A percentile compares a stretch with the other conserved stretches of the same genome.
These are phyloP conservation scores for Lachnellula occidentalis DNA, from an alignment of 2,329 filamentous ascomycete species.

Conservation along the genomic window DNA sequence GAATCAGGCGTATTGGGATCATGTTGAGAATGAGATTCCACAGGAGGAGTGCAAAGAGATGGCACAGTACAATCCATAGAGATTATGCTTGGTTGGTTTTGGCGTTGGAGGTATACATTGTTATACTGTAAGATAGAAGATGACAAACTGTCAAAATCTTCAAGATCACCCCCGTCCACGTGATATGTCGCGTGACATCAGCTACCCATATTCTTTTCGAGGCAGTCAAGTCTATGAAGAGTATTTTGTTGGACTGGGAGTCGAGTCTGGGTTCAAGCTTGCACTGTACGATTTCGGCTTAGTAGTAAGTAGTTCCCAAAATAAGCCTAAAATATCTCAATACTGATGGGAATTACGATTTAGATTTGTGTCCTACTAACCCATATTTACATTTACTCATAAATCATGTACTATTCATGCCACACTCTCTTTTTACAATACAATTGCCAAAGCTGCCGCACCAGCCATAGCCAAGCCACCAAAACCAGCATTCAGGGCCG, in stretches of 20 bases:
- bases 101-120: not conserved
- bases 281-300: too few species aligned
- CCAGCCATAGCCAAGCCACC: constrained; percentile 8
- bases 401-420: not conserved
- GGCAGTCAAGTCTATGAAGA: too few species aligned
- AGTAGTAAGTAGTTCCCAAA: too few species aligned
- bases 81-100: not conserved
- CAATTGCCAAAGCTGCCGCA: constrained; percentile 3
- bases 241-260: too few species aligned
- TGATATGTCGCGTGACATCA: too few species aligned
- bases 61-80: constrained; percentile 21
- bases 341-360: too few species aligned
- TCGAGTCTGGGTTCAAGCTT: too few species aligned
- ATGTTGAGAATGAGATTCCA: constrained; percentile 19
- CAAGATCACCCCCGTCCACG: not conserved
- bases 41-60: constrained; percentile 25
- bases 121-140: not conserved
- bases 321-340: too few species aligned
- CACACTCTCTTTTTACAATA: constrained; percentile 3
- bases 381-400: not conserved
- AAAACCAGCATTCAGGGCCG: not conserved
- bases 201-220: too few species aligned
- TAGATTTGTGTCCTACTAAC: not conserved
- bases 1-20: constrained; percentile 22
- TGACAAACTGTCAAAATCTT: not conserved